A percentile compares a stretch with the other conserved stretches of the same genome.
These are phyloP conservation scores for Talaromyces nanjingensis DNA, from an alignment of 495 filamentous ascomycete genomes.

Conservation along the genomic window DNA sequence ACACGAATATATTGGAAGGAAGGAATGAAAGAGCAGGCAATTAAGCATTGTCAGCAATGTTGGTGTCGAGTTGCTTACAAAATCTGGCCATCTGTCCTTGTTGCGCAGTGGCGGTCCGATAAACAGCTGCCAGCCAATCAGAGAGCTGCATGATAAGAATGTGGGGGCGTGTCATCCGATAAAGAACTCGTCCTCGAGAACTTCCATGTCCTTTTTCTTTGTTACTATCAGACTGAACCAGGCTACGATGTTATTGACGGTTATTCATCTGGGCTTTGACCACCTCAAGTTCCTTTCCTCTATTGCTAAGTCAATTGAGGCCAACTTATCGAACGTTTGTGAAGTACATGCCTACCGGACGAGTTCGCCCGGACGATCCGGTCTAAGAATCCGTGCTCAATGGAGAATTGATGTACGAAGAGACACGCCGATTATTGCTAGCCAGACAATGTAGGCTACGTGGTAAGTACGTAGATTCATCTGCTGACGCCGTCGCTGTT, in stretches of 20 bases:
- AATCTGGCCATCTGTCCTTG: slow-evolving; percentile 9
- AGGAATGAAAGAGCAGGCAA: neutral
- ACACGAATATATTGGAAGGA: neutral
- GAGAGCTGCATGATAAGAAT: neutral
- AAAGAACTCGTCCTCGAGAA: neutral
- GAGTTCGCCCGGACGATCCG: slow-evolving; percentile 1
- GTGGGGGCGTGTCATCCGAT: neutral
- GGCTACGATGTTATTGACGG: neutral
- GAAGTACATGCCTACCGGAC: neutral
- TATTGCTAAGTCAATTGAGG: neutral
- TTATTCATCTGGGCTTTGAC: neutral
- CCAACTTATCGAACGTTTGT: neutral
- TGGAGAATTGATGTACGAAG: neutral
- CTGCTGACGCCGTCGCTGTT: neutral
- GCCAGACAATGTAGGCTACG: neutral
- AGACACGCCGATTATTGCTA: neutral
- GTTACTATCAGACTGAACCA: neutral
- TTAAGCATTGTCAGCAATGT: neutral
- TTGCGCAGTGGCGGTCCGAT: slow-evolving; percentile 5
- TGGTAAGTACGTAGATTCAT: neutral
- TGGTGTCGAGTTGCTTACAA: neutral
- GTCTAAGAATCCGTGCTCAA: neutral
- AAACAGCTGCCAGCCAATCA: neutral
- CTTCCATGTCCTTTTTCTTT: neutral
- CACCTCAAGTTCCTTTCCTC: no score